phyloP scores from a whole-genome alignment of 768 basidiomycete species.

The Psilocybe subaeruginosa region DNA sequence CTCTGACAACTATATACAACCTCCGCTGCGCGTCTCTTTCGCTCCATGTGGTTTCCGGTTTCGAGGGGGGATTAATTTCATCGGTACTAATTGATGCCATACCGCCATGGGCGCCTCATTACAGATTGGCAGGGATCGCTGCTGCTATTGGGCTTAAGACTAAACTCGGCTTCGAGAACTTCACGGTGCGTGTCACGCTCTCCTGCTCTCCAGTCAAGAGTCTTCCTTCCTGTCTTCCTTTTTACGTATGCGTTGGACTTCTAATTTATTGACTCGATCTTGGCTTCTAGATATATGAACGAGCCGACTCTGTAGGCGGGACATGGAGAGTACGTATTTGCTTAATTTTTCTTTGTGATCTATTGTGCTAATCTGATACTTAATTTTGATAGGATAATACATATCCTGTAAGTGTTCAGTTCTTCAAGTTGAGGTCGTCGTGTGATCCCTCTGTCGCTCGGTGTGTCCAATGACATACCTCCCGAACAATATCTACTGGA shows the following conservation, averaged over 20 bases:
- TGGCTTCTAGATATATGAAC: slow-evolving; percentile 50
- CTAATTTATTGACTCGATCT: background rate
- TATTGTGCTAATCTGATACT: background rate
- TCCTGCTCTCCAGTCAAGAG: background rate
- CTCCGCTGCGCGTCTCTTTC: background rate
- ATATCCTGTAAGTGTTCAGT: slow-evolving; percentile 43
- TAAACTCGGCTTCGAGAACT: slow-evolving; percentile 46
- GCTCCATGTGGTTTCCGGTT: background rate
- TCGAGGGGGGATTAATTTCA: no score
- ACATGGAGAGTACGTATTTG: slow-evolving; percentile 54
- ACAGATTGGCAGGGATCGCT: slow-evolving; percentile 50
- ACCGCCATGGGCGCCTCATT: background rate
- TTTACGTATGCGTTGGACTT: no score
- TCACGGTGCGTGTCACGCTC: slow-evolving; percentile 38
- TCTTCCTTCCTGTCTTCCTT: background rate
- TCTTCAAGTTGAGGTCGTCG: background rate
- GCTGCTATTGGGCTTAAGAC: slow-evolving; percentile 50
- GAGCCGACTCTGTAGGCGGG: slow-evolving; percentile 48
- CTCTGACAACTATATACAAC: no score
- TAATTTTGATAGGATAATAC: slow-evolving; percentile 48
- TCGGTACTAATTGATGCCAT: no score
- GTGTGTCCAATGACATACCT: no score
- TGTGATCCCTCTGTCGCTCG: background rate
- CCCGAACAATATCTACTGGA: no score
- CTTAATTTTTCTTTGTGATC: background rate